phyloP scores from a whole-genome alignment of 1,284 basidiomycete species.

The Puccinia hordei region DNA sequence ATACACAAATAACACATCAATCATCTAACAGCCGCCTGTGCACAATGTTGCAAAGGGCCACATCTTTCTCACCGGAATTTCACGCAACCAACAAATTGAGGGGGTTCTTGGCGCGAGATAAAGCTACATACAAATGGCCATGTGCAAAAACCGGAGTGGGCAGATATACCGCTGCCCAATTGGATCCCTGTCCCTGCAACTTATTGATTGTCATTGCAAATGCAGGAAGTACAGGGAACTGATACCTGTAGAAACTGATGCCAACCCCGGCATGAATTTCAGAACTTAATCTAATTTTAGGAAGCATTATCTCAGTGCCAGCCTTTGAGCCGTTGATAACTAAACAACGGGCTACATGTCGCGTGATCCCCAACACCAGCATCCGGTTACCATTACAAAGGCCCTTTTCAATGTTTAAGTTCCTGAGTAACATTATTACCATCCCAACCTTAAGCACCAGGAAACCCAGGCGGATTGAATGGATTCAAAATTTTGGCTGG shows the following conservation, averaged over 20 bases:
- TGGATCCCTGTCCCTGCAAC: slow-evolving; percentile 4
- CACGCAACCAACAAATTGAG: no score
- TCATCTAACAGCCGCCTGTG: no score
- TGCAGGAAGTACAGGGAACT: background rate
- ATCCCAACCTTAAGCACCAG: background rate
- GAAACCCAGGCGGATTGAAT: slow-evolving; percentile 1
- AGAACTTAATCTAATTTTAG: background rate
- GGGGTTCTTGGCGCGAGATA: background rate
- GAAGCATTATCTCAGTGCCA: background rate
- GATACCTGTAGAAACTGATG: background rate
- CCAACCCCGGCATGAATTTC: background rate
- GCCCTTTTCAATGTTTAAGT: background rate
- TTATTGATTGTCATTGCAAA: slow-evolving; percentile 39
- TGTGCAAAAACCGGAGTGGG: background rate
- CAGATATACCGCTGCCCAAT: background rate
- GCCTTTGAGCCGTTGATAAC: background rate
- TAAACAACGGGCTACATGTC: background rate
- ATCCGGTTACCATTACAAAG: background rate
- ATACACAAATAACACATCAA: no score
- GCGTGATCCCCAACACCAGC: background rate
- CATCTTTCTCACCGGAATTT: no score
- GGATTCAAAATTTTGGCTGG: no score
- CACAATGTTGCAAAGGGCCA: no score
- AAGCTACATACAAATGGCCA: slow-evolving; percentile 23
- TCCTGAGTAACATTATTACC: background rate